Base-by-base conservation (phyloP, 306 rosid species). In the Crotalaria pallida region DNA sequence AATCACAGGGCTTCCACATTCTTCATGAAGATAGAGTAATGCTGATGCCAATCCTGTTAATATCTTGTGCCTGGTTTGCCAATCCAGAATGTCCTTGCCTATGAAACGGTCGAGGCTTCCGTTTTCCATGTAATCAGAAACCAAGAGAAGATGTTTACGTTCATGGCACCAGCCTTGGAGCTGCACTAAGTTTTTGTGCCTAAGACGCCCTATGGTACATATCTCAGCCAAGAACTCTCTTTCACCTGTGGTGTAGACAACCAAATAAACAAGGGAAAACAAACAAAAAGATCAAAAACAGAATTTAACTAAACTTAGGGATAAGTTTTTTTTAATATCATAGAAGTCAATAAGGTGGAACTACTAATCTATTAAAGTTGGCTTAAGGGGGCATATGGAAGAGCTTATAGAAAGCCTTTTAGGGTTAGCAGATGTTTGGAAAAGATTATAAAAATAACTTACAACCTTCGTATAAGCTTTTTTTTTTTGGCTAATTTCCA, bases 161-260 rank as follows among this genome's bases (percentile, higher is more conserved):
- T 82, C 80, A 18, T 76, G 81, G 69, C 89, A 82, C 88, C 89
- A 87, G 0, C 89, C 89, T 73, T 69, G 86, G 58, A 84, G 84
- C 58, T 82, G 80, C 66, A 87, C 69, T 17, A 87, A 36, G 74
- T 87, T 87, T 72, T 58, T 87, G 83, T 87, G 92, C 65, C 83
- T 72, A 13, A 87, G 71, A 12, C 84, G 69, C 24, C 88, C 92
- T 10, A 82, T 87, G 10, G 87, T 87, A 27, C 88, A 73, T 76
- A 84, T 84, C 76, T 87, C 88, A 44, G 86, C 88, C 0, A 80
- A 75, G 79, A 78, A 82, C 78, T 87, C 92, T 71, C 71, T 78
- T 70, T 87, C 88, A 45, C 92, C 87, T 87, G 2, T 87, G 2
- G 49, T 60, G 79, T 59, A 72, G 5, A 43, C 24, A 62, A 38